phyloP scores from a whole-genome alignment of 352 stramenopile genomes.

The Phytopythium aichiense region DNA sequence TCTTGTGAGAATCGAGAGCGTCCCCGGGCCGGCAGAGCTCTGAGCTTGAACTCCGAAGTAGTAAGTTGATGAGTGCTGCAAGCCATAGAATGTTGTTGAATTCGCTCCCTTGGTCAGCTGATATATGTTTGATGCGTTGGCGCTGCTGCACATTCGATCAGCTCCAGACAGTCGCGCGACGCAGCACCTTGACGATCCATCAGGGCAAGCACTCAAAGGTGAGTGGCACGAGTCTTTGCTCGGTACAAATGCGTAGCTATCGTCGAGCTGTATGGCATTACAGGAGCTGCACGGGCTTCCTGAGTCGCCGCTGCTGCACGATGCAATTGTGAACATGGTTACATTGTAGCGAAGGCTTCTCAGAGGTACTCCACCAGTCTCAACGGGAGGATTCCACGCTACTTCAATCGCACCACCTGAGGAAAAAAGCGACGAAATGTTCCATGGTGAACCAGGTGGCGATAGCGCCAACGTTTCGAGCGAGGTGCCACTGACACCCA shows the following conservation, averaged over 20 bases:
- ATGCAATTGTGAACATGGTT: slow-evolving; percentile 20
- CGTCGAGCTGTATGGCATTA: slow-evolving; percentile 19
- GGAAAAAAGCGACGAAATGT: slow-evolving; percentile 18
- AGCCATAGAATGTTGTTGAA: slow-evolving; percentile 26
- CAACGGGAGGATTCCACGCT: slow-evolving; percentile 33
- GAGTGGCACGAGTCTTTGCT: slow-evolving; percentile 15
- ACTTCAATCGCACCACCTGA: slow-evolving; percentile 53
- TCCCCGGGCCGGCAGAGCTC: slow-evolving; percentile 33
- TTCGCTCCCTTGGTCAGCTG: slow-evolving; percentile 30
- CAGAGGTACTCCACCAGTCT: slow-evolving; percentile 29
- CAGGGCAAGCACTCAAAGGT: slow-evolving; percentile 21
- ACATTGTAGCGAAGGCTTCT: slow-evolving; percentile 43
- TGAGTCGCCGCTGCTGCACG: slow-evolving; percentile 24
- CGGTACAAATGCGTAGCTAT: slow-evolving; percentile 21
- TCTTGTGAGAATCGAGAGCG: slow-evolving; percentile 20
- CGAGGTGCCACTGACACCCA: slow-evolving; percentile 15
- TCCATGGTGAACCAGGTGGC: slow-evolving; percentile 29
- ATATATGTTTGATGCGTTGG: slow-evolving; percentile 7
- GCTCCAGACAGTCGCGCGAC: slow-evolving; percentile 16
- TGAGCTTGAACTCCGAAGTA: slow-evolving; percentile 48
- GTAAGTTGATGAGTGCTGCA: slow-evolving; percentile 49
- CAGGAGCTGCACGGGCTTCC: slow-evolving; percentile 24
- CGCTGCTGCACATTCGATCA: slow-evolving; percentile 22
- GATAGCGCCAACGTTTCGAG: slow-evolving; percentile 34
- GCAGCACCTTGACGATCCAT: slow-evolving; percentile 41